Base-by-base conservation (phyloP, 2,329 filamentous ascomycete species). In the Corynespora cassiicola region DNA sequence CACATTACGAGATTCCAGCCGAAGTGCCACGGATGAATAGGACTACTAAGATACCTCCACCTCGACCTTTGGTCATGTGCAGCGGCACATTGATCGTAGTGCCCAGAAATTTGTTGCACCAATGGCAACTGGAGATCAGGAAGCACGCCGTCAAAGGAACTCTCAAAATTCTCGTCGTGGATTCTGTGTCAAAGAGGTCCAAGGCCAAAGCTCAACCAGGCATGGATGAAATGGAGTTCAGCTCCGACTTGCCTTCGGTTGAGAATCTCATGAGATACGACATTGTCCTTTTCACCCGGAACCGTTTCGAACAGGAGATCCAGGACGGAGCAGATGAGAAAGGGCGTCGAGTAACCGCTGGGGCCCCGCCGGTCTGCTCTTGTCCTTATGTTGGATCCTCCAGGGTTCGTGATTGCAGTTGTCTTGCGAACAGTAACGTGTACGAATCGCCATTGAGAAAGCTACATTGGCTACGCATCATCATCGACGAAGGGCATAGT, bases 401-500 rank as follows among this genome's bases (percentile, higher is more conserved):
- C 0, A 58, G 74, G 18, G 63, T 60, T 6, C 61, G 66, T 5
- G 66, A 75, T 40, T 80, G 75, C 47, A 68, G 64, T n/a, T 76
- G 73, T 39, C 56, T 74, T 4, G 60, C 55, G 6, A 50, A 61
- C 2, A 63, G 71, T 5, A 65, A 65, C 47, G 23, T 71, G 41
- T 79, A 82, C 20, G 63, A 77, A 7, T 87, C 83, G 2, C 80
- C 86, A 0, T 68, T 96, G 12, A 82, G 82, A 24, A 69, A 80
- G 6, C 68, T 96, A 3, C 90, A 89, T 53, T 96, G 92, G 78
- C 85, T 96, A 55, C 80, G 92, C 2, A 85, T 95, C 30, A 91
- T 97, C 29, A 86, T 95, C 12, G 92, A 97, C 50, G 92, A 96
- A 74, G 92, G 92, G 0, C 90, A 96, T 63, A 87, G 81, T 42